Percentiles rank a stretch among this genome's conserved stretches.
These are phyloP conservation scores for Trypanosoma avium DNA, from an alignment of 208 protist species.

Conservation along the genomic window DNA sequence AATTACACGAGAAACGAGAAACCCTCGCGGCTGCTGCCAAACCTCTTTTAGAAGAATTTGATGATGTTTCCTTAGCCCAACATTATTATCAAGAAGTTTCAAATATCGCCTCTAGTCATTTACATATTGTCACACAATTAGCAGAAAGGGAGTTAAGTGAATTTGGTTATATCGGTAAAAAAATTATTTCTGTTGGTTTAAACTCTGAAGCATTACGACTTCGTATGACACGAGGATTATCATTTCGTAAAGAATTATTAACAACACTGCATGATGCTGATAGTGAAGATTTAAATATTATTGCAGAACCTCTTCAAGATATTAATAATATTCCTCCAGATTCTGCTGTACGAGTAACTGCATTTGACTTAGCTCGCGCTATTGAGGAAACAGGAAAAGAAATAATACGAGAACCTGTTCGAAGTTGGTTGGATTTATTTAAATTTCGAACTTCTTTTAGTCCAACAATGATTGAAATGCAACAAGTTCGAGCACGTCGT, in stretches of 20 bases:
- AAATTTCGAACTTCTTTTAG: slow-evolving; percentile 82
- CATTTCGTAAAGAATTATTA: slow-evolving; percentile 63
- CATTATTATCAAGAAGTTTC: slow-evolving; percentile 80
- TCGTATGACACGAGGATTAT: slow-evolving; percentile 37
- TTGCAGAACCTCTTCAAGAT: slow-evolving; percentile 55
- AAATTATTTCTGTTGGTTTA: slow-evolving; percentile 79
- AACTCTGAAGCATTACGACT: slow-evolving; percentile 66
- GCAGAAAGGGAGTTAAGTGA: slow-evolving; percentile 58
- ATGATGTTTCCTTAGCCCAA: slow-evolving; percentile 70
- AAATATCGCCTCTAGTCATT: slow-evolving; percentile 48
- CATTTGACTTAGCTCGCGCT: slow-evolving; percentile 72
- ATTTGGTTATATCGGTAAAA: slow-evolving; percentile 88
- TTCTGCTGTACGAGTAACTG: slow-evolving; percentile 46
- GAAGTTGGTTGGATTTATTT: slow-evolving; percentile 75
- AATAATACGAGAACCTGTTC: slow-evolving; percentile 52
- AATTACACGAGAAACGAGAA: slow-evolving; percentile 50
- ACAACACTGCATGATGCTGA: slow-evolving; percentile 71
- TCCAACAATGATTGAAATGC: slow-evolving; percentile 55
- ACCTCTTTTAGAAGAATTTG: slow-evolving; percentile 74
- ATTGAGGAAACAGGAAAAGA: slow-evolving; percentile 76
- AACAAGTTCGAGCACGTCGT: slow-evolving; percentile 46
- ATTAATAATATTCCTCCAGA: slow-evolving; percentile 39
- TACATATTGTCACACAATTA: slow-evolving; percentile 51
- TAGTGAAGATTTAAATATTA: slow-evolving; percentile 58
- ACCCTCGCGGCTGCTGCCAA: slow-evolving; percentile 42